Base-by-base conservation (phyloP, 176 grass and related monocot genomes). In the Guadua angustifolia region DNA sequence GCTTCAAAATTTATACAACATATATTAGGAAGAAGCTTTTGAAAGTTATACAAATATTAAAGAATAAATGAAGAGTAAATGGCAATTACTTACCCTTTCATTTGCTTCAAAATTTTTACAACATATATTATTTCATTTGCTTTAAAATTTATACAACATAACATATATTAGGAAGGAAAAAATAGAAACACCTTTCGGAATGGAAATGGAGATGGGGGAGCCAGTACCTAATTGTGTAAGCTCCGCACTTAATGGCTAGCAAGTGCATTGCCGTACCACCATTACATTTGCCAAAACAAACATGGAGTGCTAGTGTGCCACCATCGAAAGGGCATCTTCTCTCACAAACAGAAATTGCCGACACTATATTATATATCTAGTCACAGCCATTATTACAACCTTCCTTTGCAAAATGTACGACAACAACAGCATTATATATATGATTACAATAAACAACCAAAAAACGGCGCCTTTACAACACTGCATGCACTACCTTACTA, bases 381-480 rank as follows among this genome's bases (percentile, higher is more conserved):
- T 36, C 14, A 33, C 25, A 18, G 49, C 55, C 72, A 38, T 36
- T 29, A 2, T 55, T 55, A 55, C 49, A 74, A 55, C 29, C 16
- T 36, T 74, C 35, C 49, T 53, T 18, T 66, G 32, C 63, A 74
- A 73, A 36, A 74, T 38, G 17, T 6, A 13, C 38, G 49, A 74
- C 29, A 74, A 55, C 49, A 7, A 2, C 16, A 39, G 35, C 22
- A 13, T n/a, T 5, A 2, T 55, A 74, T 53, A 74, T 53, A 74
- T 21, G 29, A 74, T 14, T n/a, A 74, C 85, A 86, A 15, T 87
- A 74, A 62, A 65, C 12, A 52, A 74, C 85, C 66, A 86, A 87
- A 68, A 71, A 56, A 50, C 7, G 1, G 47, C 69, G 6, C 60
- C 24, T 82, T 82, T 82, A 82, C 79, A 76, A 82, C 32, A 69